Percentiles rank a stretch among this genome's conserved stretches.
These are phyloP conservation scores for Lactarius psammicola DNA, from an alignment of 768 basidiomycete species.

Conservation along the genomic window DNA sequence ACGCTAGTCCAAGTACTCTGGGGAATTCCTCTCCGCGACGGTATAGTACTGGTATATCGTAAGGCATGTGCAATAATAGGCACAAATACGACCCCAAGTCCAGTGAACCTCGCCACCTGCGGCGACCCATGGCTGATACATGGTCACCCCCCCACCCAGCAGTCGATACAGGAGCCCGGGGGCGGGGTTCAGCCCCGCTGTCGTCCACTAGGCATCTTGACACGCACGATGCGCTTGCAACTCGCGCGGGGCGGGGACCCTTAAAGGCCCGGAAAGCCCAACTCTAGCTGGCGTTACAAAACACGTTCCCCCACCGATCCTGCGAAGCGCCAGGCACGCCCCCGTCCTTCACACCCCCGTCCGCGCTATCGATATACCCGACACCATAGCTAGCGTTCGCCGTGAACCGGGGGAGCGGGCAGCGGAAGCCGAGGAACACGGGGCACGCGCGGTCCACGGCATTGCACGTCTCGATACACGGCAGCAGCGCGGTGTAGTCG, in stretches of 20 bases:
- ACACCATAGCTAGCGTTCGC: slow-evolving; percentile 71
- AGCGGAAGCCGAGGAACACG: slow-evolving; percentile 64
- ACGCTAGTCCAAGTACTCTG: not conserved
- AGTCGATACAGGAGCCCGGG: not conserved
- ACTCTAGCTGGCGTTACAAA: slow-evolving; percentile 52
- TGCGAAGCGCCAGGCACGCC: slow-evolving; percentile 56
- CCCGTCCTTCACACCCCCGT: slow-evolving; percentile 44
- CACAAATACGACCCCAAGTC: not conserved
- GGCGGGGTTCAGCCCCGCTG: not conserved
- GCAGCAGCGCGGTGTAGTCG: slow-evolving; percentile 62
- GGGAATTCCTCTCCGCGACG: not conserved
- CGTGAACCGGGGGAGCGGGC: slow-evolving; percentile 60
- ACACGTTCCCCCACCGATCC: slow-evolving; percentile 73
- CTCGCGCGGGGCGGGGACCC: not conserved
- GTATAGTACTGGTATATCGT: not conserved
- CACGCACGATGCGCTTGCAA: not conserved
- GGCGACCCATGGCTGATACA: not conserved
- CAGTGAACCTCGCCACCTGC: not conserved
- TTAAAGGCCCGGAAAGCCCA: not conserved
- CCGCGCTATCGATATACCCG: slow-evolving; percentile 62
- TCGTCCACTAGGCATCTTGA: not conserved
- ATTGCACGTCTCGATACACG: slow-evolving; percentile 81
- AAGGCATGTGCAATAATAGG: not conserved
- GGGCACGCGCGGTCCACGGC: slow-evolving; percentile 76
- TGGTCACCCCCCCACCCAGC: not conserved